These are phyloP conservation scores for Acanthamoeba castellanii DNA, from an alignment of 208 protist species.

Conservation along the genomic window DNA sequence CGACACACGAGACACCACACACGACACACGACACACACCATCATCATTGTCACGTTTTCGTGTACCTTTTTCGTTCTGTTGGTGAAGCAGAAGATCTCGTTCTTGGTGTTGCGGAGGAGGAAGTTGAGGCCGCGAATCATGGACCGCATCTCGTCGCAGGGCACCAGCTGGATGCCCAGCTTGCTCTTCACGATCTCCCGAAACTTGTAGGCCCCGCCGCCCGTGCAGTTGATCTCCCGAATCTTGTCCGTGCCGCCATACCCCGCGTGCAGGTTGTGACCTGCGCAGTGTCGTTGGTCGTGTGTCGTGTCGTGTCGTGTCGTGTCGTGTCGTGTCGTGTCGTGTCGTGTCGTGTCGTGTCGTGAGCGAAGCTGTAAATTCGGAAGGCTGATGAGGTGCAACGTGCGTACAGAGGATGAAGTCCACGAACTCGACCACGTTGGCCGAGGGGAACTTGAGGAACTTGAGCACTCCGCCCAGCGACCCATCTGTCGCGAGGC, in stretches of 20 bases:
- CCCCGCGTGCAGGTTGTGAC: background rate
- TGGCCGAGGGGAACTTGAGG: slow-evolving; percentile 39
- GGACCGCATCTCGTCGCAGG: slow-evolving; percentile 88
- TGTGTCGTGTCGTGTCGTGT: too few species aligned
- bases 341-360: background rate
- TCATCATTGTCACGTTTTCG: too few species aligned
- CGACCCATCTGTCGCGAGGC: slow-evolving; percentile 9
- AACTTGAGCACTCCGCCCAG: slow-evolving; percentile 47
- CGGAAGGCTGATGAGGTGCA: background rate
- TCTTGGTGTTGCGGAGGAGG: slow-evolving; percentile 79
- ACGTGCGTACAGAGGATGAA: slow-evolving; percentile 31
- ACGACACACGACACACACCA: too few species aligned
- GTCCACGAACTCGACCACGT: slow-evolving; percentile 39
- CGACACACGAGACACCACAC: too few species aligned
- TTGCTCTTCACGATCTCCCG: slow-evolving; percentile 81
- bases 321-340: too few species aligned
- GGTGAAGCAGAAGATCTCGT: slow-evolving; percentile 44
- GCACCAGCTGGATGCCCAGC: slow-evolving; percentile 82
- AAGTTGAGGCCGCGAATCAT: slow-evolving; percentile 88
- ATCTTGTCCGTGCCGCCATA: slow-evolving; percentile 29
- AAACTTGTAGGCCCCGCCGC: slow-evolving; percentile 90
- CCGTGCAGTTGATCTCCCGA: slow-evolving; percentile 69
- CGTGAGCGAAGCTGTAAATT: too few species aligned
- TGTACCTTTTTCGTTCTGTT: slow-evolving; percentile 45
- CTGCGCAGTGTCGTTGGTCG: background rate